A percentile compares a stretch with the other conserved stretches of the same genome.
These are phyloP conservation scores for Tardiomyces digboiensis DNA, from an alignment of 1,139 yeast genomes.

Conservation along the genomic window DNA sequence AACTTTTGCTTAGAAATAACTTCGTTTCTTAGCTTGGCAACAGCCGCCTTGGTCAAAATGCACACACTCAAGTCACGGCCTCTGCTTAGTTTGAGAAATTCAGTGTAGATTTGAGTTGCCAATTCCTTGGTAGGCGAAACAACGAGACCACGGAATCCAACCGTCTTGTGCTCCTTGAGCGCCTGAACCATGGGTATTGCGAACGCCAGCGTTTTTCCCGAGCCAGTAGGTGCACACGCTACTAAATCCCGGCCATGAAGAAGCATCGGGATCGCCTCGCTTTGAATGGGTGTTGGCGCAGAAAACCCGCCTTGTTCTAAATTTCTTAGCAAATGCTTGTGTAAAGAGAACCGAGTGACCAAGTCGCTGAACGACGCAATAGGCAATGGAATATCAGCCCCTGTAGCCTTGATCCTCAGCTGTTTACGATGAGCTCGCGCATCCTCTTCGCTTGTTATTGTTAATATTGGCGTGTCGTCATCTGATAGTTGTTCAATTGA, in stretches of 20 bases:
- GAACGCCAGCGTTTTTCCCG: constrained; percentile 88
- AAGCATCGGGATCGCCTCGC: constrained; percentile 71
- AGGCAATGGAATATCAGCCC: constrained; percentile 76
- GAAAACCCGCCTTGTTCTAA: constrained; percentile 60
- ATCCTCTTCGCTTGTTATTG: constrained; percentile 44
- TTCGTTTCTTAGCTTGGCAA: constrained; percentile 55
- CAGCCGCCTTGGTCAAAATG: constrained; percentile 64
- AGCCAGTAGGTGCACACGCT: constrained; percentile 93
- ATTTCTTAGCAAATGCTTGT: constrained; percentile 53
- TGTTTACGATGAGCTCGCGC: constrained; percentile 47
- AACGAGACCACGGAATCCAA: constrained; percentile 63
- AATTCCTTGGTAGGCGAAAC: constrained; percentile 92
- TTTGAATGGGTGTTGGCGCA: constrained; percentile 88
- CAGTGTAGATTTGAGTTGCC: constrained; percentile 75
- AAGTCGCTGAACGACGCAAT: constrained; percentile 84
- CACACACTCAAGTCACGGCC: constrained; percentile 46
- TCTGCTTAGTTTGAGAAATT: constrained; percentile 47
- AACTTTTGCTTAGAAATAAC: constrained; percentile 51
- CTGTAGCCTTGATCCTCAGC: constrained; percentile 56
- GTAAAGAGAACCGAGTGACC: constrained; percentile 54
- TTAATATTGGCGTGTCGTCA: constrained; percentile 32
- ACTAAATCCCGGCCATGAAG: constrained; percentile 58
- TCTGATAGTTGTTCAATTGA: constrained; percentile 21
- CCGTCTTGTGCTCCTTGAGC: constrained; percentile 18
- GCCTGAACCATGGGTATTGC: constrained; percentile 69